Conservation (phyloP, 768 basidiomycete species). For the Phylloporus sp. region DNA sequence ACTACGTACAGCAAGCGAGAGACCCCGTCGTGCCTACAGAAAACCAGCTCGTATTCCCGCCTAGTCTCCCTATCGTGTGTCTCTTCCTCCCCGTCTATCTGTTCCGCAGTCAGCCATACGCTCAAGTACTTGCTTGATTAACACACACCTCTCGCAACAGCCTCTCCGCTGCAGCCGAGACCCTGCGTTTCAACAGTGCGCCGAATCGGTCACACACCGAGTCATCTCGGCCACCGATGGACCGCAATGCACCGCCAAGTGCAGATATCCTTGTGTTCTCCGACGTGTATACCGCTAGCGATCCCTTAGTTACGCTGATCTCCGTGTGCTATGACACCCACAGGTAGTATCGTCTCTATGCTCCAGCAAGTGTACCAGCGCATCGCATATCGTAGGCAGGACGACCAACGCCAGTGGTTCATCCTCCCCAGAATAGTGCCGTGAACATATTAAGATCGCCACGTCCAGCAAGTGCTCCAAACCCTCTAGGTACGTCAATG, state of each 20-base stretch:
- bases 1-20: conserved; percentile 18
- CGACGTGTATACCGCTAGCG: conserved; percentile 8
- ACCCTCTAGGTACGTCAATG: conserved; percentile 42
- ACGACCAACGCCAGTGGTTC: conserved; percentile 49
- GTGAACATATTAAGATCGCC: conserved; percentile 45
- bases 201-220: conserved; percentile 21
- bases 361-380: conserved; percentile 39
- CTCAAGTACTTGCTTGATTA: neutral
- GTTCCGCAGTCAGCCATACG: neutral
- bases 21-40: conserved; percentile 13
- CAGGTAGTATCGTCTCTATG: conserved; percentile 21
- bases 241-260: conserved; percentile 39
- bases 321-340: conserved; percentile 17
- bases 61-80: neutral
- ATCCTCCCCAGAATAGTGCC: conserved; percentile 42
- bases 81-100: conserved; percentile 1
- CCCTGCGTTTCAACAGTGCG: conserved; percentile 29
- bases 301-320: neutral
- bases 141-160: conserved; percentile 29
- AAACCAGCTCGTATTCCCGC: conserved; percentile 16
- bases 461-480: conserved; percentile 46
- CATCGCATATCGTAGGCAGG: conserved; percentile 48
- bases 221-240: conserved; percentile 19
- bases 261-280: conserved; percentile 46
- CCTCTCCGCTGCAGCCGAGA: conserved; percentile 23